Base-by-base conservation (phyloP, 352 stramenopile species). In the Elongisporangium senticosum region DNA sequence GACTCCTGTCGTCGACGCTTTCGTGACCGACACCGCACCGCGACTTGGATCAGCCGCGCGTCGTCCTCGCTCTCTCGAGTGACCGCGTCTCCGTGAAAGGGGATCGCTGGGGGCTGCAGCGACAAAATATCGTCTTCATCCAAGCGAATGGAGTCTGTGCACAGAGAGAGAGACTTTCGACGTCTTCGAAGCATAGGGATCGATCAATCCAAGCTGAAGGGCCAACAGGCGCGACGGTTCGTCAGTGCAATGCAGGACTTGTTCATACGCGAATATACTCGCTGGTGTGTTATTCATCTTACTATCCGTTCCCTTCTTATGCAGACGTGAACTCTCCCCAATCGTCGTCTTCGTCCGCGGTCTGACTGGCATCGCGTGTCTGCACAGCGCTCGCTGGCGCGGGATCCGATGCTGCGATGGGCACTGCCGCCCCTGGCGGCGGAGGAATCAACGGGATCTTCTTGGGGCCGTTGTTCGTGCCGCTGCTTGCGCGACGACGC, bases 271-370 rank as follows among this genome's bases (percentile, higher is more conserved):
- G 28, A 28, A 28, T 28, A 28, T 37, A 11, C 26, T 37, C 5
- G 6, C 33, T 43, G 33, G 33, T 43, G 13, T 43, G 13, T 43
- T 43, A 43, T 43, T 17, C 33, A 43, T 43, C 33, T 43, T 43
- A 17, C 33, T 43, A 7, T 43, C 11, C 8, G 4, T 43, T 43
- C 33, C 11, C 33, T 15, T 43, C 33, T 73, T 68, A 90, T 39
- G 78, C 80, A 0, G 83, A 93, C 13, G 82, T 91, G 56, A 95
- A 95, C 53, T 93, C 85, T 0, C 83, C 85, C 83, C 83, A 95
- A 53, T 95, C 85, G 59, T 90, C 85, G 43, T 87, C 80, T 14
- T 82, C 73, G 22, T 59, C 52, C 5, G 55, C 58, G 40, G 63
- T 62, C 15, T 58, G 24, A n/a, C 60, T 73, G 22, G 71, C 58